Base-by-base conservation (phyloP, 768 basidiomycete genomes). In the Crepidotus variabilis region DNA sequence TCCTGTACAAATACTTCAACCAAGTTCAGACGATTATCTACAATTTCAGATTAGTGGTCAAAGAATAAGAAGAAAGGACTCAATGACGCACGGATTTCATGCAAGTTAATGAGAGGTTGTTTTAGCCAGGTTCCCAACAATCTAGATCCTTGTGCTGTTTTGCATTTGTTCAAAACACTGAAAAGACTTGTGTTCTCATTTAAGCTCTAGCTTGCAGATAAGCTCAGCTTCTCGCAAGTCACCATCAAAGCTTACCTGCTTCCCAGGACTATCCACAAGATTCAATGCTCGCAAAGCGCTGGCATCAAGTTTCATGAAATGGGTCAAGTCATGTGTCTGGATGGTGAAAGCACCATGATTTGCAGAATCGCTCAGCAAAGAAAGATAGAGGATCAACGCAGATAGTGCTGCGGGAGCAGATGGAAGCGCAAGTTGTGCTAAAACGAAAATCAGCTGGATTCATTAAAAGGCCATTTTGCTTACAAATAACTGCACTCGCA, bases 221-320 rank as follows among this genome's bases (percentile, higher is more conserved):
- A 50, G 7, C n/a, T 18, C 35, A 8, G 28, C 3, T 4, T 28
- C 28, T 14, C n/a, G 14, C 11, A 47, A 51, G 22, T 22, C 36
- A 7, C 33, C 22, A 52, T 28, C 32, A 33, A 48, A 2, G 67
- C 71, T 51, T 63, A 84, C 80, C 65, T 68, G 66, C 64, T 85
- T 84, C 21, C 83, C 83, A 1, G 85, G 82, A 22, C 81, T 76
- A 54, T 94, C 92, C 23, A 90, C 83, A 14, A 98, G 74, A 64
- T 93, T 92, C 22, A 99, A 73, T 0, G 97, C 97, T 51, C 89
- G 82, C 16, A 98, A 75, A 0, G 97, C 96, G 59, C 94, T 96
- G 1, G 97, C 93, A 67, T 99, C 97, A 8, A 98, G 81, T 56
- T 87, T 88, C 94, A 99, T 97, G 71, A 88, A 98, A 66, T 92